These are phyloP conservation scores for Pelargonium fulgidum DNA, from an alignment of 441 rosid genomes.

Conservation along the genomic window DNA sequence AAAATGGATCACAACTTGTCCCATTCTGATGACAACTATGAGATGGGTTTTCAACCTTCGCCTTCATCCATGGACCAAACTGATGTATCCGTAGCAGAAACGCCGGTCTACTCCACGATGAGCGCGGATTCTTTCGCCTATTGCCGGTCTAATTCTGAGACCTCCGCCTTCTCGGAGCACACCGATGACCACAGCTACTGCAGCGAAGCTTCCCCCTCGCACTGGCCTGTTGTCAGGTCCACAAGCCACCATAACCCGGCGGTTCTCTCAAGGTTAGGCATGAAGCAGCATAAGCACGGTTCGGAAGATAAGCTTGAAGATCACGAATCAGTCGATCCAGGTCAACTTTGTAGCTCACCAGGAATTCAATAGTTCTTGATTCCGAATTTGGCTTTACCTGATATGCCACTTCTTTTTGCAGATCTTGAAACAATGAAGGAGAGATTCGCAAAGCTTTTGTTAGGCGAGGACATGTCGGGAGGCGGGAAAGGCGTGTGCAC, in stretches of 20 bases:
- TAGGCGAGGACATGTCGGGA: constrained; percentile 76
- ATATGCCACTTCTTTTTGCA: constrained; percentile 14
- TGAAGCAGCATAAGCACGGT: constrained; percentile 31
- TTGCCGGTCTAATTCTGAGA: constrained; percentile 54
- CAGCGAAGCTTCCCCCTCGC: constrained; percentile 63
- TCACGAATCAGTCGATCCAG: constrained; percentile 44
- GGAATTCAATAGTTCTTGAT: background rate
- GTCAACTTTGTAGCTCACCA: constrained; percentile 24
- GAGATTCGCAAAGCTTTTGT: constrained; percentile 56
- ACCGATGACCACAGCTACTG: constrained; percentile 46
- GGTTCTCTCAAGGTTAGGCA: constrained; percentile 24
- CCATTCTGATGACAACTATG: constrained; percentile 42
- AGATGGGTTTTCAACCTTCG: constrained; percentile 21
- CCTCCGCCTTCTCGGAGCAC: constrained; percentile 55
- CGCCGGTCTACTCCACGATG: constrained; percentile 53
- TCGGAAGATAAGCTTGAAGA: constrained; percentile 28
- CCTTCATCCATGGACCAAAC: too few relatives aligned
- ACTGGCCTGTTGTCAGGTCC: constrained; percentile 44
- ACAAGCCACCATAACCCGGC: constrained; percentile 22
- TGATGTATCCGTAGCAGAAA: constrained; percentile 25
- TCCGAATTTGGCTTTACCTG: background rate
- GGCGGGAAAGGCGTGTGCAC: constrained; percentile 65
- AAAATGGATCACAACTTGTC: constrained; percentile 38
- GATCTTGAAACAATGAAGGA: constrained; percentile 60
- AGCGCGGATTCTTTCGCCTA: constrained; percentile 56